Conservation (phyloP, 805 yeast genomes). For the Saccharomyces jurei region DNA sequence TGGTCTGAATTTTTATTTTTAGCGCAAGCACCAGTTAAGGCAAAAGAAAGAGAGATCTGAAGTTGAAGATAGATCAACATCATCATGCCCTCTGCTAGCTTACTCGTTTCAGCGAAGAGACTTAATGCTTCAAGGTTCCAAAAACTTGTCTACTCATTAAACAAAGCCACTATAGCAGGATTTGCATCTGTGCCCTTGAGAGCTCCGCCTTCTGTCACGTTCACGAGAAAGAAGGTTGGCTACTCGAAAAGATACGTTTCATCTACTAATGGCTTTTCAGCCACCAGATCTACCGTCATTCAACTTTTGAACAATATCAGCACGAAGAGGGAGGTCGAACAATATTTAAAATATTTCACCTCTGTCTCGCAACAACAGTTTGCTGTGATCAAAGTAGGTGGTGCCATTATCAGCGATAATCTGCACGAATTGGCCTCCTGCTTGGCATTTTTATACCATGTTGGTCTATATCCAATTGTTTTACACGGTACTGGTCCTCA, state of each 20-base stretch:
- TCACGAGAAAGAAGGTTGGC: constrained; percentile 19
- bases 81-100: constrained; percentile 23
- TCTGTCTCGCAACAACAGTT: constrained; percentile 94
- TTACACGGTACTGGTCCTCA: constrained; percentile 99
- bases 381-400: constrained; percentile 98
- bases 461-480: constrained; percentile 93
- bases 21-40: not conserved
- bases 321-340: constrained; percentile 96
- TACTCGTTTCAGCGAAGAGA: constrained; percentile 23
- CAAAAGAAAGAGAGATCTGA: not conserved
- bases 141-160: constrained; percentile 11
- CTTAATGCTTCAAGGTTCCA: constrained; percentile 15
- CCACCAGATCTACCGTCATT: constrained; percentile 87
- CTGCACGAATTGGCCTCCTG: constrained; percentile 90
- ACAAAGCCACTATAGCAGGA: constrained; percentile 8
- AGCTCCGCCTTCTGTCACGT: constrained; percentile 10
- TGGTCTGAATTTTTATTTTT: constrained; percentile 1
- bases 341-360: constrained; percentile 90
- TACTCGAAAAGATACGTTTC: constrained; percentile 23
- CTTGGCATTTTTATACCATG: constrained; percentile 91
- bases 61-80: not conserved
- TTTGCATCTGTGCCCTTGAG: constrained; percentile 12
- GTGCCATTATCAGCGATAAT: constrained; percentile 95
- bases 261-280: constrained; percentile 17
- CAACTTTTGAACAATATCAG: constrained; percentile 94